Evolutionary conservation across 768 basidiomycete genomes (phyloP).

Genomic region (Pleurotus platypus): DNA sequence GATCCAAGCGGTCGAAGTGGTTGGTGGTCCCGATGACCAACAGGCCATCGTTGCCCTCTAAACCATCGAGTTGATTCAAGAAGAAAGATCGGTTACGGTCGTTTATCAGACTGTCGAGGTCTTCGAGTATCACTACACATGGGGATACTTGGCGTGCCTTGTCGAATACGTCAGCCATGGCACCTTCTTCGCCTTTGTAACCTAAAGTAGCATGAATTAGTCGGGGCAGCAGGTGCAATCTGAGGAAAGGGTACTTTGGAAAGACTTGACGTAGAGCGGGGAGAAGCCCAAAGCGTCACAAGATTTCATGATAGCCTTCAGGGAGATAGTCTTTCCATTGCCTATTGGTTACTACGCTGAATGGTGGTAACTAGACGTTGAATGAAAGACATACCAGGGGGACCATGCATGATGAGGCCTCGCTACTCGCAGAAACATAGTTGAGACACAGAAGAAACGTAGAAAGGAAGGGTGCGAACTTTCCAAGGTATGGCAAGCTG

Average conservation of each 20-base stretch:
- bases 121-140: slow-evolving; percentile 58
- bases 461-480: slow-evolving; percentile 27
- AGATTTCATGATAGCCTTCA: slow-evolving; percentile 80
- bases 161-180: slow-evolving; percentile 65
- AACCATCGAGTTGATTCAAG: slow-evolving; percentile 81
- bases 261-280: slow-evolving; percentile 81
- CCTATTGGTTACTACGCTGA: slow-evolving; percentile 31
- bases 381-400: slow-evolving; percentile 48
- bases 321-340: slow-evolving; percentile 81
- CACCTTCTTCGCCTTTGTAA: slow-evolving; percentile 57
- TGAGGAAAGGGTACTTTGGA: slow-evolving; percentile 47
- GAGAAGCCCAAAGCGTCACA: slow-evolving; percentile 59
- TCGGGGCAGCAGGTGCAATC: not conserved
- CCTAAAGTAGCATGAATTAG: slow-evolving; percentile 18
- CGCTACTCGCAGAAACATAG: slow-evolving; percentile 39
- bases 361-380: not conserved
- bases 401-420: slow-evolving; percentile 79
- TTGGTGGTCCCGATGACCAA: slow-evolving; percentile 81
- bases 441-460: not conserved
- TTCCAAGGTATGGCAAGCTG: slow-evolving; percentile 82
- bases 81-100: slow-evolving; percentile 81
- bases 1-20: slow-evolving; percentile 78
- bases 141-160: slow-evolving; percentile 72
- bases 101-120: slow-evolving; percentile 76
- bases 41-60: slow-evolving; percentile 77